Percentiles rank a stretch among this genome's conserved stretches.
phyloP scores from a whole-genome alignment of 2,329 filamentous ascomycete species.

The Claviceps pusilla region DNA sequence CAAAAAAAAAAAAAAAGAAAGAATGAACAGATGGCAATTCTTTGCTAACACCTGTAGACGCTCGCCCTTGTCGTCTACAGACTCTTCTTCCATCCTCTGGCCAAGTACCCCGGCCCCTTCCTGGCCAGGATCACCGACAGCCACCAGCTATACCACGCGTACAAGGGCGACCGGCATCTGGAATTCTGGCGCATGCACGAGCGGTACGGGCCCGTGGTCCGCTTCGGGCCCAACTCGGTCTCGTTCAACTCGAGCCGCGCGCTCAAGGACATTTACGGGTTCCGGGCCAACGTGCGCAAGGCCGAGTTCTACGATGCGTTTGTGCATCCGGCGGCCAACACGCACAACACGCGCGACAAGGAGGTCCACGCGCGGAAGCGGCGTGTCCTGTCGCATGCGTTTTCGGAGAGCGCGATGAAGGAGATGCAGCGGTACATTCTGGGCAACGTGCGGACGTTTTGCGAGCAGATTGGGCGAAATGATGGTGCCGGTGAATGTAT shows the following conservation, averaged over 20 bases:
- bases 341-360: conserved; percentile 58
- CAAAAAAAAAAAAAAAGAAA: background rate
- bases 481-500: conserved; percentile 2
- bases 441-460: conserved; percentile 51
- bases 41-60: conserved; percentile 14
- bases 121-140: conserved; percentile 48
- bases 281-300: conserved; percentile 49
- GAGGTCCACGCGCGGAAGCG: conserved; percentile 54
- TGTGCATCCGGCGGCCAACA: conserved; percentile 55
- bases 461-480: conserved; percentile 34
- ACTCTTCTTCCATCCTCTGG: conserved; percentile 48
- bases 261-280: conserved; percentile 51
- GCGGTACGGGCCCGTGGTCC: conserved; percentile 57
- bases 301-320: conserved; percentile 61
- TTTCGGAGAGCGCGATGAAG: conserved; percentile 50
- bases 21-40: background rate
- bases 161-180: conserved; percentile 59
- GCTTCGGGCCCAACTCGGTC: conserved; percentile 62
- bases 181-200: conserved; percentile 57
- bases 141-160: conserved; percentile 58
- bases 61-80: conserved; percentile 36
- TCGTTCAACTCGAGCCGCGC: conserved; percentile 61
- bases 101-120: conserved; percentile 49
- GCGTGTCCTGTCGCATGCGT: conserved; percentile 56
- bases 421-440: conserved; percentile 55